These are phyloP conservation scores for Candida pseudocylindracea DNA, from an alignment of 1,139 yeast species.

Conservation along the genomic window DNA sequence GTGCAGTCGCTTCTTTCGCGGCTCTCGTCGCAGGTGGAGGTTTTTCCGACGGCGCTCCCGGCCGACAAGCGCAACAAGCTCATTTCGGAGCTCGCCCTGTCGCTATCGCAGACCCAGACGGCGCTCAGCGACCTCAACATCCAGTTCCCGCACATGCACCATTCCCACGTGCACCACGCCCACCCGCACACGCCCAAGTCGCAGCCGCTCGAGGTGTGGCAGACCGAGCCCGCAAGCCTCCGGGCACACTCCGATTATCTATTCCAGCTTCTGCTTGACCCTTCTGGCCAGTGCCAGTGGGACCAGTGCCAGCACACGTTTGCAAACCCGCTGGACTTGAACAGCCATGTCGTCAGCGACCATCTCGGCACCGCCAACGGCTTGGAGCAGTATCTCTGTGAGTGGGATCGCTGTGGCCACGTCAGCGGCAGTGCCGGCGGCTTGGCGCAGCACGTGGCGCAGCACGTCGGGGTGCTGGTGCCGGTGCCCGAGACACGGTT, in stretches of 20 bases:
- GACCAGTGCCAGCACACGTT: conserved; percentile 22
- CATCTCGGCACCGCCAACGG: conserved; percentile 18
- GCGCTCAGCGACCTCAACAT: conserved; percentile 4
- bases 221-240: conserved; percentile 6
- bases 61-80: no score
- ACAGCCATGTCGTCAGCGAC: conserved; percentile 28
- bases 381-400: conserved; percentile 22
- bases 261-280: conserved; percentile 19
- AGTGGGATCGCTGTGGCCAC: conserved; percentile 49
- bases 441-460: background rate
- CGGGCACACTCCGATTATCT: conserved; percentile 12
- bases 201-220: conserved; percentile 25
- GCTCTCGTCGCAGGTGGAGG: no score
- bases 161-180: conserved; percentile 9
- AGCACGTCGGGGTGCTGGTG: background rate
- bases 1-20: conserved; percentile 6
- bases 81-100: no score
- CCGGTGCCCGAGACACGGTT: no score
- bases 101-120: no score
- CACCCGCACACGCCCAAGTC: conserved; percentile 4
- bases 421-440: background rate
- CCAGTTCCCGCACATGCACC: conserved; percentile 14
- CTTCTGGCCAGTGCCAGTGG: conserved; percentile 30
- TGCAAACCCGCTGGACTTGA: conserved; percentile 20
- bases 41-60: no score